Conservation (phyloP, 148 eudicot species). For the Camellia lanceoleosa region DNA sequence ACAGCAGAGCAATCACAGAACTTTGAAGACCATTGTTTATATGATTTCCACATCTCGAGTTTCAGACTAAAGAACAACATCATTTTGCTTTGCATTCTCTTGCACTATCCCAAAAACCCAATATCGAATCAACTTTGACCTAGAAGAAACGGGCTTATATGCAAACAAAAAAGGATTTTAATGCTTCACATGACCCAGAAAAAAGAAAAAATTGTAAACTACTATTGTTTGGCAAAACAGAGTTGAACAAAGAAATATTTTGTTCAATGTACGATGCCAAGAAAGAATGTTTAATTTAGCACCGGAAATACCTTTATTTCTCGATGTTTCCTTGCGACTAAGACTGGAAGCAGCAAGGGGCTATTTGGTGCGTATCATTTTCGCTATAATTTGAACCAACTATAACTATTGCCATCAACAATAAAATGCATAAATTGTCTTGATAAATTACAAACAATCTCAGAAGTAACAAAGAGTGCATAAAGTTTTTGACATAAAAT, state of each 20-base stretch:
- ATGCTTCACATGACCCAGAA: not conserved
- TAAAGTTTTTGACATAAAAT: no score
- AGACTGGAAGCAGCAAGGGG: constrained; percentile 1
- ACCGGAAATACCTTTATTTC: not conserved
- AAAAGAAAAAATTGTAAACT: not conserved
- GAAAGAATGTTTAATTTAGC: not conserved
- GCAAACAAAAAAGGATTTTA: not conserved
- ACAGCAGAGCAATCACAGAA: not conserved
- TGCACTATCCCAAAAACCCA: not conserved
- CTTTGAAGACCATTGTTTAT: not conserved
- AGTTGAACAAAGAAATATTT: not conserved
- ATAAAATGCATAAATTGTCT: no score
- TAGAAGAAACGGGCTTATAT: not conserved
- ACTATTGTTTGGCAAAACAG: not conserved
- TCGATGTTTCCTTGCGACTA: constrained; percentile 9
- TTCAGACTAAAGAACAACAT: not conserved
- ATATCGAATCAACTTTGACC: not conserved
- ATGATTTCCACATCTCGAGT: not conserved
- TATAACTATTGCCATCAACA: no score
- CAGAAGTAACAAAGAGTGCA: no score
- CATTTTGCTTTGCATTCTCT: not conserved
- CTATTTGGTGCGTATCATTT: not conserved
- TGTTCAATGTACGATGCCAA: not conserved
- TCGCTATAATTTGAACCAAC: no score
- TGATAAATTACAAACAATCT: no score